Evolutionary conservation across 257 asterid genomes (phyloP).

Genomic region (Salvia hispanica): DNA sequence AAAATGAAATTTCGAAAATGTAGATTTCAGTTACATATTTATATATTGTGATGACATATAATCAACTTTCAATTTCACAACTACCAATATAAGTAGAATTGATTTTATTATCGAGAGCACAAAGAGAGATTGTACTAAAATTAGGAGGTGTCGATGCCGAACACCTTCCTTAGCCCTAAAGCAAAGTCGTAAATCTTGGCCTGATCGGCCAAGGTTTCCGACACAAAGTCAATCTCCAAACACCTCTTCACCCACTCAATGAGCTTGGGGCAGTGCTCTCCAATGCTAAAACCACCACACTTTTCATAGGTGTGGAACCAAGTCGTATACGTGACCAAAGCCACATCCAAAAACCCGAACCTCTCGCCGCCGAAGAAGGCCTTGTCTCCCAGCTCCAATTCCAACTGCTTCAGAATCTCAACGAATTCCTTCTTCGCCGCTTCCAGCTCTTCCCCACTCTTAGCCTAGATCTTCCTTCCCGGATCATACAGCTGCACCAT

Average conservation of each 20-base stretch:
- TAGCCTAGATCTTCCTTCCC: neutral
- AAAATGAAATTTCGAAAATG: too few species aligned
- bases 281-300: neutral
- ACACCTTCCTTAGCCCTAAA: neutral
- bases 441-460: neutral
- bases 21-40: too few species aligned
- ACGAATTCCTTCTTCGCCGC: neutral
- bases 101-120: too few species aligned
- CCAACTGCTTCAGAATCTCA: neutral
- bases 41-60: too few species aligned
- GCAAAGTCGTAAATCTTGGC: neutral
- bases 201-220: neutral
- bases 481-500: neutral
- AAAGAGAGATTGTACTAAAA: too few species aligned
- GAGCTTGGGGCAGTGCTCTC: constrained; percentile 1
- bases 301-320: constrained; percentile 8
- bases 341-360: constrained; percentile 5
- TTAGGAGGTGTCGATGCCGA: neutral
- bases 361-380: constrained; percentile 13
- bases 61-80: too few species aligned
- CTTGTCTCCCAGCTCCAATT: neutral
- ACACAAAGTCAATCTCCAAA: neutral
- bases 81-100: too few species aligned
- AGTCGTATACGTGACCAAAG: neutral
- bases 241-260: constrained; percentile 7